A percentile compares a stretch with the other conserved stretches of the same genome.
phyloP scores from a whole-genome alignment of 1,139 yeast species.

The Yamadazyma oceani region DNA sequence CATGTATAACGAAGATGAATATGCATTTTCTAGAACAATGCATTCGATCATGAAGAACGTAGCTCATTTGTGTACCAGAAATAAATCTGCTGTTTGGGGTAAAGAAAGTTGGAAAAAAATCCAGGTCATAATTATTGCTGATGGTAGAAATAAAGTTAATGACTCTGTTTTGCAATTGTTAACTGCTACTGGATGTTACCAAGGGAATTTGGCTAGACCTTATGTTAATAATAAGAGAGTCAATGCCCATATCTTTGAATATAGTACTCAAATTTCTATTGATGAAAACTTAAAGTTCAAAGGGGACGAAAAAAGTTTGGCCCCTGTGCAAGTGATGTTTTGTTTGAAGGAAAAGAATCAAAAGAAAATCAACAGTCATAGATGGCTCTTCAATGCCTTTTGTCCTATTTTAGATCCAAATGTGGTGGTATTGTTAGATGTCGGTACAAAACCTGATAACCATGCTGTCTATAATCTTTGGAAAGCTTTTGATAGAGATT shows the following conservation, averaged over 20 bases:
- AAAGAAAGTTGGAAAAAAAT: constrained; percentile 94
- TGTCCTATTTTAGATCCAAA: constrained; percentile 90
- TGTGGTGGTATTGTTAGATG: constrained; percentile 81
- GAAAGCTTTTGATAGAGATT: constrained; percentile 95
- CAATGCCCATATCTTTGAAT: constrained; percentile 89
- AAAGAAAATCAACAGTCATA: constrained; percentile 89
- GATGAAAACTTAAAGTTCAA: constrained; percentile 84
- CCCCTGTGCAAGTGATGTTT: constrained; percentile 89
- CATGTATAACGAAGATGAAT: constrained; percentile 94
- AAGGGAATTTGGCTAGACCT: constrained; percentile 94
- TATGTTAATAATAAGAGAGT: constrained; percentile 88
- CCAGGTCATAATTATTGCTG: constrained; percentile 86
- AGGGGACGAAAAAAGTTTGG: constrained; percentile 74
- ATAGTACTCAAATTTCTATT: constrained; percentile 85
- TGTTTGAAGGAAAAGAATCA: constrained; percentile 87
- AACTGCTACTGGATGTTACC: constrained; percentile 94
- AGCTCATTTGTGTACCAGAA: constrained; percentile 80
- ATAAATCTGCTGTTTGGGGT: constrained; percentile 88
- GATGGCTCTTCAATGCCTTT: constrained; percentile 92
- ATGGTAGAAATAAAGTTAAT: constrained; percentile 86
- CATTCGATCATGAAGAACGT: constrained; percentile 92
- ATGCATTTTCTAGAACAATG: constrained; percentile 84
- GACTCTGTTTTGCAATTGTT: constrained; percentile 80
- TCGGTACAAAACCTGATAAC: constrained; percentile 86
- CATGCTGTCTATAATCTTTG: constrained; percentile 87